phyloP scores from a whole-genome alignment of 176 grass and related monocot species.

The Rhynchospora breviuscula region DNA sequence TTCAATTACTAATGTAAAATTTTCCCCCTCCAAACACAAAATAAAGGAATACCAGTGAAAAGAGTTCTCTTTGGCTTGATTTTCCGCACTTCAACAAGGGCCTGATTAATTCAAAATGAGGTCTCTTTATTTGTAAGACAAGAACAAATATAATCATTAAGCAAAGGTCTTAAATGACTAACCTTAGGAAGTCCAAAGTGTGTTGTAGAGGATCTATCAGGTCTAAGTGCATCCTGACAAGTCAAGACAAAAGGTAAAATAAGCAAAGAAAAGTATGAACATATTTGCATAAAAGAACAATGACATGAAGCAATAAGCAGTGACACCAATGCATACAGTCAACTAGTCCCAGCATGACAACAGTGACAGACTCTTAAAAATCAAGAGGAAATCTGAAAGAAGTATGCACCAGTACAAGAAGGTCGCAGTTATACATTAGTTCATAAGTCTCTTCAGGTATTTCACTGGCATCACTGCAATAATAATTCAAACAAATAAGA shows the following conservation, averaged over 20 bases:
- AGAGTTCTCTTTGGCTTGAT: conserved; percentile 88
- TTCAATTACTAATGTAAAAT: not conserved
- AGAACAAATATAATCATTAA: not conserved
- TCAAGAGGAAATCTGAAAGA: conserved; percentile 10
- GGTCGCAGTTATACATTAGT: conserved; percentile 77
- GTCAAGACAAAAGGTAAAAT: conserved; percentile 24
- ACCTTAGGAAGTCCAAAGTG: conserved; percentile 91
- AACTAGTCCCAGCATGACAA: not conserved
- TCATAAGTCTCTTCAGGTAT: conserved; percentile 95
- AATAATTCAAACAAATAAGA: conserved; percentile 23
- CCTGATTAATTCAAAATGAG: conserved; percentile 39
- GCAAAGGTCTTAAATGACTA: conserved; percentile 18
- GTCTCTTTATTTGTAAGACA: conserved; percentile 17
- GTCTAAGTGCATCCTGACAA: conserved; percentile 75
- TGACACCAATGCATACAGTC: not conserved
- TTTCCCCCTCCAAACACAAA: not conserved
- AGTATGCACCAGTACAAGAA: conserved; percentile 74
- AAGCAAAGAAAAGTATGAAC: not conserved
- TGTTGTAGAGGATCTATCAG: conserved; percentile 87
- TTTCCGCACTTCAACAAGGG: conserved; percentile 80
- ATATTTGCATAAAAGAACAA: not conserved
- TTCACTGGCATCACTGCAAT: conserved; percentile 79
- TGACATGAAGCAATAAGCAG: conserved; percentile 11
- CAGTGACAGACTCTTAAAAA: conserved; percentile 2
- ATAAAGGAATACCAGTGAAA: conserved; percentile 64